These are phyloP conservation scores for Carex cristatella DNA, from an alignment of 176 grass and related monocot genomes.

Conservation along the genomic window DNA sequence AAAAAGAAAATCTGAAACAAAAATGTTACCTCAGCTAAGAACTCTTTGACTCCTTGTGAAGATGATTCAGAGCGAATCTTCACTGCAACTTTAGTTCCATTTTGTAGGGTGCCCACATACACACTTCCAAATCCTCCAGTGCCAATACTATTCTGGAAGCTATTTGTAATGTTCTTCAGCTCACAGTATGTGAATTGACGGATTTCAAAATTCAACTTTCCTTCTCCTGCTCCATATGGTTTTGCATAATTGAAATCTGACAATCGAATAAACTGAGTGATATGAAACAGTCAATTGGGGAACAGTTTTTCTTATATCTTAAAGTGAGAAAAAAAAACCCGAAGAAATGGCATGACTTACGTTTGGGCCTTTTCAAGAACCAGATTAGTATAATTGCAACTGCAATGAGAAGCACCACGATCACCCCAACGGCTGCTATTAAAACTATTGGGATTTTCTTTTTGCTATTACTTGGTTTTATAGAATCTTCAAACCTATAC, in stretches of 20 bases:
- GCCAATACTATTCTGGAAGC: constrained; percentile 28
- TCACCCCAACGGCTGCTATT: neutral
- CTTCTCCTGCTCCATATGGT: no score
- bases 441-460: constrained; percentile 2
- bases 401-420: neutral
- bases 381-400: neutral
- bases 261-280: neutral
- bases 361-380: constrained; percentile 3
- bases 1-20: no score
- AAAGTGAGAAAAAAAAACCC: no score
- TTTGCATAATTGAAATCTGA: no score
- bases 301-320: neutral
- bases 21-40: constrained; percentile 42
- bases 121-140: constrained; percentile 53
- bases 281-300: neutral
- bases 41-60: constrained; percentile 45
- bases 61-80: constrained; percentile 42
- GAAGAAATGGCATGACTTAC: neutral
- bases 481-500: neutral
- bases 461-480: neutral
- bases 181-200: constrained; percentile 48
- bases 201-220: constrained; percentile 8
- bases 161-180: constrained; percentile 33
- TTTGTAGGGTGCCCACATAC: constrained; percentile 37
- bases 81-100: constrained; percentile 47